Conservation (phyloP, 2,329 filamentous ascomycete genomes). For the Acrodontium crateriforme region DNA sequence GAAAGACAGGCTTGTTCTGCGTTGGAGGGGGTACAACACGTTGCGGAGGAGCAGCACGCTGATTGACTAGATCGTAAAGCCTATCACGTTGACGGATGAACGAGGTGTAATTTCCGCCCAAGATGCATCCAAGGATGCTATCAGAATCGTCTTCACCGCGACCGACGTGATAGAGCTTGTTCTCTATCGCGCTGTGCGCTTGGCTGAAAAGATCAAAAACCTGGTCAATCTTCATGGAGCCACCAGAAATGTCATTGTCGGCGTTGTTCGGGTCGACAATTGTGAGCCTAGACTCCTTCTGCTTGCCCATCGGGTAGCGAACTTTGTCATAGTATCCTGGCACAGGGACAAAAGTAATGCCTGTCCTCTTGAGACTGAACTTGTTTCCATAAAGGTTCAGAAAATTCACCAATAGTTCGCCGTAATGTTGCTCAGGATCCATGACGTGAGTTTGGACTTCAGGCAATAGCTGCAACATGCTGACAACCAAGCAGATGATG, state of each 20-base stretch:
- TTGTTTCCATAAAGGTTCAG: conserved; percentile 76
- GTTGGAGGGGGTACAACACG: conserved; percentile 4
- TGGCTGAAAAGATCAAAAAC: conserved; percentile 58
- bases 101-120: conserved; percentile 65
- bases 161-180: conserved; percentile 28
- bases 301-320: conserved; percentile 18
- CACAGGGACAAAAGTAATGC: conserved; percentile 63
- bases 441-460: conserved; percentile 49
- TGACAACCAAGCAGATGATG: conserved; percentile 84
- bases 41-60: too few species aligned
- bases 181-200: conserved; percentile 42
- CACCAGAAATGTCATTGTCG: conserved; percentile 79
- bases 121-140: conserved; percentile 57
- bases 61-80: too few species aligned
- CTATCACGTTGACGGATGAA: conserved; percentile 57
- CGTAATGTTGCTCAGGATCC: conserved; percentile 53
- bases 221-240: conserved; percentile 54
- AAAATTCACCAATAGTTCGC: conserved; percentile 73
- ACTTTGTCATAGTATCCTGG: conserved; percentile 69
- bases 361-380: conserved; percentile 56
- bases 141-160: conserved; percentile 13
- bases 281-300: conserved; percentile 54
- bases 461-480: conserved; percentile 70
- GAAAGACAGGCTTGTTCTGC: conserved; percentile 2
- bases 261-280: conserved; percentile 86